Evolutionary conservation across 208 protist genomes (phyloP), one percentile per base, ranked within the genome.

Genomic region (Leishmania major): DNA sequence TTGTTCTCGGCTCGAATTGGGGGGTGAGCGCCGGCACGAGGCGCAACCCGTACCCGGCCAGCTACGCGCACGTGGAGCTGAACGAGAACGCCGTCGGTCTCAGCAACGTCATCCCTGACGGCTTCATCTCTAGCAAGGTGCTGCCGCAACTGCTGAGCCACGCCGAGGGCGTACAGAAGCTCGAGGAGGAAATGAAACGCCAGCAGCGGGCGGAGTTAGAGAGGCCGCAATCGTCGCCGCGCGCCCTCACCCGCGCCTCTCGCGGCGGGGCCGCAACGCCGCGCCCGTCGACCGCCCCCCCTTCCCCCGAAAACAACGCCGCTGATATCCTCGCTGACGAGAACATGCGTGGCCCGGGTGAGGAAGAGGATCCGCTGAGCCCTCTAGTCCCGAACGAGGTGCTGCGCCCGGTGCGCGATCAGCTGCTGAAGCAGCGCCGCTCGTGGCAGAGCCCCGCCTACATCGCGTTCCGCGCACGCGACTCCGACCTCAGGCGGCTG

Each of bases 341-440:
- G 64, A 85, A 86, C 22, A 76, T 79, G 57, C 83, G 88, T 43
- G 88, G 79, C 62, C 82, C 84, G 60, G 84, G 75, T 22, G 93
- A 97, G 78, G 89, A 94, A 35, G 92, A 95, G 80, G 93, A 97
- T 72, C 88, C 90, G 64, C 92, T 97, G 77, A 87, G 85, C 74
- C 89, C 90, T 22, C 60, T 89, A 40, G 83, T 95, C 51, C 71
- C 90, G 0, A 83, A 77, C 37, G 93, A 96, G 64, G 87, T 88
- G 15, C 82, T 96, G 72, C 76, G 84, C 64, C 87, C 88, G 13
- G 83, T 95, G 75, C 83, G 91, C 40, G 92, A 95, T 13, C 76
- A 85, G 59, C 78, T 96, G 73, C 78, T 93, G 59, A 90, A 90
- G 75, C 79, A 86, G 49, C 79, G 81, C 55, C 82, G 81, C 74